phyloP scores from a whole-genome alignment of 768 basidiomycete species.

The Chalciporus pseudorubinellus region DNA sequence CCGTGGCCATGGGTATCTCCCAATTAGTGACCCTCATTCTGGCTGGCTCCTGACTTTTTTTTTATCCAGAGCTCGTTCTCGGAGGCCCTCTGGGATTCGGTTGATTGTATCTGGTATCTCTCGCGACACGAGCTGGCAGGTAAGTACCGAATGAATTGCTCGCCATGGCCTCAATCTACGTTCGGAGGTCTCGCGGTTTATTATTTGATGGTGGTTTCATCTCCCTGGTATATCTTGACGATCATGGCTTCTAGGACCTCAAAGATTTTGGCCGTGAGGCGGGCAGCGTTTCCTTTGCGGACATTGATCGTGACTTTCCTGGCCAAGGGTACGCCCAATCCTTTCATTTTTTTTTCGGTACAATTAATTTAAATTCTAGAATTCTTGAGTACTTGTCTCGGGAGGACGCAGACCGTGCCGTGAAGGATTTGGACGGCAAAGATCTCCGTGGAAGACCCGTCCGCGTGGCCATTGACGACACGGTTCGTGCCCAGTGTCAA shows the following conservation, averaged over 20 bases:
- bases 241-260: constrained; percentile 70
- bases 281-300: constrained; percentile 90
- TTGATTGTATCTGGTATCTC: constrained; percentile 87
- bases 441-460: constrained; percentile 85
- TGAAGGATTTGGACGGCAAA: constrained; percentile 79
- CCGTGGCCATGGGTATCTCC: constrained; percentile 53
- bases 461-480: constrained; percentile 64
- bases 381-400: constrained; percentile 87
- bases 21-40: constrained; percentile 3
- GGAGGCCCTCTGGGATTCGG: constrained; percentile 78
- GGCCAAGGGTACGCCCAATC: constrained; percentile 73
- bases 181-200: constrained; percentile 22
- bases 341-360: not conserved
- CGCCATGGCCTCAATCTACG: not conserved
- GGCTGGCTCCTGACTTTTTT: constrained; percentile 10
- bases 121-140: constrained; percentile 98
- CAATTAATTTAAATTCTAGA: constrained; percentile 39
- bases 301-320: constrained; percentile 84
- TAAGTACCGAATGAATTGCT: constrained; percentile 44
- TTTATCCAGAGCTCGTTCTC: constrained; percentile 55
- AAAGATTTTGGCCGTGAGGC: constrained; percentile 97
- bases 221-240: constrained; percentile 15
- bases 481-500: constrained; percentile 40
- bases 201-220: constrained; percentile 6
- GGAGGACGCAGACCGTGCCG: constrained; percentile 92